Base-by-base conservation (phyloP, 2,329 filamentous ascomycete species). In the Ilyonectria destructans region DNA sequence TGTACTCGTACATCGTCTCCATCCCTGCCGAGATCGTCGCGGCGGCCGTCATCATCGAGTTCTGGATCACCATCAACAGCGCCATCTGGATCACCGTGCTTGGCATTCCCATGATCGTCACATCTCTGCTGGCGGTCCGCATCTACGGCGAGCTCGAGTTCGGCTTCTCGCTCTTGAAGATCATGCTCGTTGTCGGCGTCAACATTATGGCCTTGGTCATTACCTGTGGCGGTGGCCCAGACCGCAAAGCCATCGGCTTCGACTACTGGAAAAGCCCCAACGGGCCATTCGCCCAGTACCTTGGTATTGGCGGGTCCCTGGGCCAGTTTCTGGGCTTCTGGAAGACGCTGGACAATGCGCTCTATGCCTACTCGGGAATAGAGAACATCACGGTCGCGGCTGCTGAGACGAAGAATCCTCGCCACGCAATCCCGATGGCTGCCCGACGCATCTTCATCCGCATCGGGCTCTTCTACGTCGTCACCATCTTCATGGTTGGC, bases 191-290 rank as follows among this genome's bases (percentile, higher is more conserved):
- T 74, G 81, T 87, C 10, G 90, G 89, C 6, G 92, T 92, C 77
- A 92, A 92, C 77, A 85, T 92, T 71, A 80, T 91, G 29, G 89
- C 87, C 51, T 89, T 91, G 61, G 79, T 90, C 63, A 85, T 91
- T 74, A 85, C 89, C 77, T 83, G 81, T 61, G 89, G 89, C 49
- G 89, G 87, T 58, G 87, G 87, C 26, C 87, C 87, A 65, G 77
- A 85, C 69, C 80, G 85, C 72, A 86, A 88, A 43, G 90, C 91
- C 76, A 86, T 91, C 51, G 90, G 91, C 17, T 88, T 85, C 21
- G 83, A 84, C 48, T 90, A 88, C 81, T 91, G 89, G 89, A 81
- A 85, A 69, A 80, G 88, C 37, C 87, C 87, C 0, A 46, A 46
- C 43, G 87, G 87, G 6, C 87, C 88, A 0, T 88, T 87, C 78